These are phyloP conservation scores for Borealophlyctis nickersoniae DNA, from an alignment of 192 early-diverging fungal genomes.

Conservation along the genomic window DNA sequence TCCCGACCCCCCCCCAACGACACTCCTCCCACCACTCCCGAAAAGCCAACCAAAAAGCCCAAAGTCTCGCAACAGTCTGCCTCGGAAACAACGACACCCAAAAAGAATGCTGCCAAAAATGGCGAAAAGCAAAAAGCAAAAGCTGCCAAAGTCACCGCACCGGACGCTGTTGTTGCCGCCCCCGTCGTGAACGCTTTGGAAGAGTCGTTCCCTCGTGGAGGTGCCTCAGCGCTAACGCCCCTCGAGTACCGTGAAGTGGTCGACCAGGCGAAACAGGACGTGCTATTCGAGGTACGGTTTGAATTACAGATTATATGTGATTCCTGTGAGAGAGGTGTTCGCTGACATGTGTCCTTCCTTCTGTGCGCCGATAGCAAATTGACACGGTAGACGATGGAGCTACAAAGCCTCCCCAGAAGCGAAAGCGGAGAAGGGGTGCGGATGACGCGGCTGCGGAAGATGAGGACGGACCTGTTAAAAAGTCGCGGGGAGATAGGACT, in stretches of 20 bases:
- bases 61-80: neutral
- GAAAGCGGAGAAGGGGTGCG: constrained; percentile 26
- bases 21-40: neutral
- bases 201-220: constrained; percentile 83
- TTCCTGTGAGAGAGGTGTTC: no score
- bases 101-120: no score
- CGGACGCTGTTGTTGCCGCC: neutral
- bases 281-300: constrained; percentile 42
- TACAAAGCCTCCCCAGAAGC: constrained; percentile 46
- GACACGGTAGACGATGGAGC: constrained; percentile 20
- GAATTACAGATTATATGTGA: constrained; percentile 1
- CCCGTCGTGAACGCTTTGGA: constrained; percentile 17
- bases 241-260: constrained; percentile 77
- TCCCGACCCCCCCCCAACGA: no score
- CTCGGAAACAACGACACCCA: no score
- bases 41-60: neutral
- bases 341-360: no score
- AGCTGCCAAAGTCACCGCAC: neutral
- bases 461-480: constrained; percentile 5
- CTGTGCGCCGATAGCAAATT: constrained; percentile 33
- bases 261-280: constrained; percentile 70
- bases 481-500: constrained; percentile 7
- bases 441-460: constrained; percentile 7
- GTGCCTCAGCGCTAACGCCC: constrained; percentile 73
- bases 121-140: neutral